phyloP scores from a whole-genome alignment of 2,329 filamentous ascomycete species.

The Colletotrichum horii region DNA sequence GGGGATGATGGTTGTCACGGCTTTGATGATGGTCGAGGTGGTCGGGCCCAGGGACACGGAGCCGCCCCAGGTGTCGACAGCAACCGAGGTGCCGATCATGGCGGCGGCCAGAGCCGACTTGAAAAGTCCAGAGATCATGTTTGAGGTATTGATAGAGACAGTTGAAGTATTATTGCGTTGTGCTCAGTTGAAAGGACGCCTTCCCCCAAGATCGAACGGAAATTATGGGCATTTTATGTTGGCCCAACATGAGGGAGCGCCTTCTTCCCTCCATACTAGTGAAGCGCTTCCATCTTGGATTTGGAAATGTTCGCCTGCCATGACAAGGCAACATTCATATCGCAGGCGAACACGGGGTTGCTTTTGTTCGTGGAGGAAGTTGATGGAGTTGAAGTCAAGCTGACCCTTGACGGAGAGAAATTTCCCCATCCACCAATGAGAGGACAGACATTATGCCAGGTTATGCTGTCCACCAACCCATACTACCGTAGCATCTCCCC shows the following conservation, averaged over 20 bases:
- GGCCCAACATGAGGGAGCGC: not conserved
- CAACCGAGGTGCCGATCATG: not conserved
- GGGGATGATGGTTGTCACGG: slow-evolving; percentile 44
- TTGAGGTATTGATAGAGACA: not conserved
- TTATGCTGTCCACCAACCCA: not conserved
- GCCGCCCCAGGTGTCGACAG: slow-evolving; percentile 1
- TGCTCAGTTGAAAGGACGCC: not conserved
- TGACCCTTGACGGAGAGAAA: not conserved
- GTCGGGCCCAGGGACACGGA: slow-evolving; percentile 12
- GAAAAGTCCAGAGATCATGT: not conserved
- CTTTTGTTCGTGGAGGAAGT: not conserved
- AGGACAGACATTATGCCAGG: not conserved
- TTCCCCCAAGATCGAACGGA: not conserved
- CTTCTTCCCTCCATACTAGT: not conserved
- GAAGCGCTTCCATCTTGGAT: not conserved
- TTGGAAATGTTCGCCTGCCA: not conserved
- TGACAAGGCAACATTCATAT: not conserved
- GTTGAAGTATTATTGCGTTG: not conserved
- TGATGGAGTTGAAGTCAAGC: not conserved
- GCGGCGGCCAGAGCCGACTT: not conserved
- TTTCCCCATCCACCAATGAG: not conserved
- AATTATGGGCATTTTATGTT: not conserved
- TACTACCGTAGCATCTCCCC: not conserved
- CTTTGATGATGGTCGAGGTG: slow-evolving; percentile 36
- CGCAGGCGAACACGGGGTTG: not conserved